phyloP scores from a whole-genome alignment of 2,329 filamentous ascomycete genomes.

The Pseudopyricularia cyperi region DNA sequence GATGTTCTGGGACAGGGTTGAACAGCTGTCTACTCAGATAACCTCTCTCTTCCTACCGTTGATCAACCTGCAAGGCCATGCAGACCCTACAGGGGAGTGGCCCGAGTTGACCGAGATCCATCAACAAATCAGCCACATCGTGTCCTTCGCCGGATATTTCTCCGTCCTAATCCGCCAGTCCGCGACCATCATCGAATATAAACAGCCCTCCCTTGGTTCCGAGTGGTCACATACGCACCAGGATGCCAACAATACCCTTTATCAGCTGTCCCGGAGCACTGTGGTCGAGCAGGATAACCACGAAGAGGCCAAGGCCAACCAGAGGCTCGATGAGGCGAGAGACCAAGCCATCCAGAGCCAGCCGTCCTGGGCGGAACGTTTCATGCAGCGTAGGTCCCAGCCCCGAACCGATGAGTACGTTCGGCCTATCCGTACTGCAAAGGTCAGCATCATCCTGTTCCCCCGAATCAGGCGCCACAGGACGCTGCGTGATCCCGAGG shows the following conservation, averaged over 20 bases:
- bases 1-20: conserved; percentile 23
- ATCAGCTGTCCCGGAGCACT: conserved; percentile 7
- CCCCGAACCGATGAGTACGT: background rate
- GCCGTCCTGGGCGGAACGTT: background rate
- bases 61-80: conserved; percentile 14
- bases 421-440: conserved; percentile 8
- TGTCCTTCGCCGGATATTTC: conserved; percentile 17
- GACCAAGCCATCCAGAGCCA: background rate
- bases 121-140: conserved; percentile 18
- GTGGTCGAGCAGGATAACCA: conserved; percentile 4
- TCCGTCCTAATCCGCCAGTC: conserved; percentile 17
- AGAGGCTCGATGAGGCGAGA: background rate
- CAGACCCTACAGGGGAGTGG: conserved; percentile 4
- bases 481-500: conserved; percentile 6
- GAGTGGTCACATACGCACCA: conserved; percentile 12
- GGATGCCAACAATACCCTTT: conserved; percentile 9
- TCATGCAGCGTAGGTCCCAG: background rate
- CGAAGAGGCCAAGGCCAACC: conserved; percentile 3
- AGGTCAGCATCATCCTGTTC: conserved; percentile 18
- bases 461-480: conserved; percentile 15
- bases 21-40: conserved; percentile 18
- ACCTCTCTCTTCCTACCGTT: conserved; percentile 22
- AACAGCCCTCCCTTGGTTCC: conserved; percentile 14
- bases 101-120: conserved; percentile 12
- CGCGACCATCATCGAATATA: conserved; percentile 16